phyloP scores from a whole-genome alignment of 2,329 filamentous ascomycete genomes.

The Calonectria pauciramosa region DNA sequence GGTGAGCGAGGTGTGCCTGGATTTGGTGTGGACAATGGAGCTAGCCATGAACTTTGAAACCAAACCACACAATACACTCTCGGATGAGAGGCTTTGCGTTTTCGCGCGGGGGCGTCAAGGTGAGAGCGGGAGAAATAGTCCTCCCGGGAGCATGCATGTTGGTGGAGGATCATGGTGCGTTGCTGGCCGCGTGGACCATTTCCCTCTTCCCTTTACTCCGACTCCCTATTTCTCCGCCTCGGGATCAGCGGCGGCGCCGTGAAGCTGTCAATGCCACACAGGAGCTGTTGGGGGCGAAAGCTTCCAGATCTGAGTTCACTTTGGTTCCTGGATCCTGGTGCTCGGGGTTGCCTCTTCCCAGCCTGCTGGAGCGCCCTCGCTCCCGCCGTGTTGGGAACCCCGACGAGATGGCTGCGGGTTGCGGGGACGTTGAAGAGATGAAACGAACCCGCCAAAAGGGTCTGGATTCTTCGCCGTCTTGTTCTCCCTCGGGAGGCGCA shows the following conservation, averaged over 20 bases:
- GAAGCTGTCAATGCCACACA: background rate
- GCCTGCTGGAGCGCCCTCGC: slow-evolving; percentile 5
- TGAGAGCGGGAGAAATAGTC: slow-evolving; percentile 9
- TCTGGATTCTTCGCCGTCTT: slow-evolving; percentile 29
- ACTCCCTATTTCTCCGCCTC: slow-evolving; percentile 12
- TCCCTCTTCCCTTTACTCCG: background rate
- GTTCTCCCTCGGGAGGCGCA: slow-evolving; percentile 23
- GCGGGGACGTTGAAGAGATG: slow-evolving; percentile 28
- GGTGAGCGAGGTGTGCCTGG: slow-evolving; percentile 14
- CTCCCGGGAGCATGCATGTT: slow-evolving; percentile 8
- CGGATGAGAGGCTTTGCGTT: background rate
- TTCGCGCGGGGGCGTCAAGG: slow-evolving; percentile 16
- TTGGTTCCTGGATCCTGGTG: background rate
- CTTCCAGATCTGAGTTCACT: background rate
- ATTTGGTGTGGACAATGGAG: background rate
- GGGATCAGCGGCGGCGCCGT: background rate
- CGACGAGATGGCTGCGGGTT: slow-evolving; percentile 7
- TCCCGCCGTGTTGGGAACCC: slow-evolving; percentile 17
- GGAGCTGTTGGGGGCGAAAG: background rate
- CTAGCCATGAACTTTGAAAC: slow-evolving; percentile 21
- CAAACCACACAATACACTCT: background rate
- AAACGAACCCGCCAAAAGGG: slow-evolving; percentile 27
- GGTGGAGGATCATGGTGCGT: background rate
- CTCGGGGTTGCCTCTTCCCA: slow-evolving; percentile 14
- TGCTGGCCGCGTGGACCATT: slow-evolving; percentile 2